These are phyloP conservation scores for Arachis stenosperma DNA, from an alignment of 306 rosid genomes.

Conservation along the genomic window DNA sequence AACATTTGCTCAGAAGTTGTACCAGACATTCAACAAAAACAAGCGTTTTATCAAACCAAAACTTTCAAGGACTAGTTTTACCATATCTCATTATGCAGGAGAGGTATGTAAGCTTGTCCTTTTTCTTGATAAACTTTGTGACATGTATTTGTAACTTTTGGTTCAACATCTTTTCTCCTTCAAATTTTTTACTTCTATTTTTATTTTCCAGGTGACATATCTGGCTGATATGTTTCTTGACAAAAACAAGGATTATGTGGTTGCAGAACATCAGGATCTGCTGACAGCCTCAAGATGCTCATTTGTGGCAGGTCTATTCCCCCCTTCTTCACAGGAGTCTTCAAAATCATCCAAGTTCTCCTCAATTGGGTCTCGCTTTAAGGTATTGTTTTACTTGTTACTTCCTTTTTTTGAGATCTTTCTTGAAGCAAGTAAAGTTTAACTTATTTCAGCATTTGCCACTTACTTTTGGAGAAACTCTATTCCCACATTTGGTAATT, in stretches of 20 bases:
- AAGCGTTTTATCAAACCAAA: constrained; percentile 98
- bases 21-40: constrained; percentile 95
- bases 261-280: constrained; percentile 95
- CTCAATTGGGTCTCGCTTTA: constrained; percentile 97
- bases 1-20: constrained; percentile 97
- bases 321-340: constrained; percentile 85
- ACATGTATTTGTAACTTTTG: too few species aligned
- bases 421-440: constrained; percentile 7
- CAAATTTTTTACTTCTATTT: constrained; percentile 22
- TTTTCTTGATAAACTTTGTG: not conserved
- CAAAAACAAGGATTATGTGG: constrained; percentile 99
- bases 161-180: not conserved
- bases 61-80: constrained; percentile 96
- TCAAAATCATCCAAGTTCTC: constrained; percentile 95
- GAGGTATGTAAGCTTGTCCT: constrained; percentile 59
- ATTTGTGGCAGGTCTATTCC: constrained; percentile 88
- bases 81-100: constrained; percentile 95
- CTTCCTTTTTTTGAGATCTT: constrained; percentile 28
- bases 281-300: constrained; percentile 84
- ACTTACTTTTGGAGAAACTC: not conserved
- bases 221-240: constrained; percentile 95
- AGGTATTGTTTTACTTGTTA: constrained; percentile 54
- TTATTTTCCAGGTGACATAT: constrained; percentile 73
- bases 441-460: not conserved
- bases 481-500: too few species aligned